phyloP scores from a whole-genome alignment of 2,329 filamentous ascomycete species.

The Exophiala dermatitidis region DNA sequence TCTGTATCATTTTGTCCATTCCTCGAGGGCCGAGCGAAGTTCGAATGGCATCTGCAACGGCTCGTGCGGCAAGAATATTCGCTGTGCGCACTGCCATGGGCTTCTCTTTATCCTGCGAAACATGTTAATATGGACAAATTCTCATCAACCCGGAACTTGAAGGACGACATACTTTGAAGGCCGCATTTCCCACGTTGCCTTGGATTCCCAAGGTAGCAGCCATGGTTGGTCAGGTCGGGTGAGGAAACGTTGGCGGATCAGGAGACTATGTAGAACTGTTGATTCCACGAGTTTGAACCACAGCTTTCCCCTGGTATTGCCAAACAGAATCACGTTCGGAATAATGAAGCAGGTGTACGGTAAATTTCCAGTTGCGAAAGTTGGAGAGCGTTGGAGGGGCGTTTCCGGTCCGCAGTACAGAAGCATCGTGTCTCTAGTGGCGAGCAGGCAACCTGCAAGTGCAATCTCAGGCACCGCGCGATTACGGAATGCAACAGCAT shows the following conservation, averaged over 20 bases:
- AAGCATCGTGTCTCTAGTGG: background rate
- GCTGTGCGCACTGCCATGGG: constrained; percentile 90
- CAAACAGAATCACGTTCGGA: background rate
- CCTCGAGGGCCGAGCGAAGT: constrained; percentile 93
- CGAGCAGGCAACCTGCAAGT: background rate
- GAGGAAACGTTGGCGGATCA: background rate
- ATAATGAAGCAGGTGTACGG: constrained; percentile 3
- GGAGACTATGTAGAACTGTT: background rate
- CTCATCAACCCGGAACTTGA: constrained; percentile 26
- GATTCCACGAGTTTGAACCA: background rate
- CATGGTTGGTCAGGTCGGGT: constrained; percentile 38
- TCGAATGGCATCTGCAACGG: constrained; percentile 94
- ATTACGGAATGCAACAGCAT: constrained; percentile 14
- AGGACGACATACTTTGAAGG: constrained; percentile 52
- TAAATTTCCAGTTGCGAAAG: constrained; percentile 11
- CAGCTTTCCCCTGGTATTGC: background rate
- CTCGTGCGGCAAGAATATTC: constrained; percentile 96
- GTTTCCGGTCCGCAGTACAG: background rate
- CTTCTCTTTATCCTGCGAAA: constrained; percentile 78
- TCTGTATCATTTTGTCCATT: constrained; percentile 99
- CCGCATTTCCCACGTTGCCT: constrained; percentile 51
- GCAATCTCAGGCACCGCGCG: constrained; percentile 11
- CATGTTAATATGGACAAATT: constrained; percentile 34
- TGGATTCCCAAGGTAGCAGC: constrained; percentile 42
- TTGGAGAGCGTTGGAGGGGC: constrained; percentile 5